Conservation (phyloP, 768 basidiomycete genomes). For the Russula compacta region DNA sequence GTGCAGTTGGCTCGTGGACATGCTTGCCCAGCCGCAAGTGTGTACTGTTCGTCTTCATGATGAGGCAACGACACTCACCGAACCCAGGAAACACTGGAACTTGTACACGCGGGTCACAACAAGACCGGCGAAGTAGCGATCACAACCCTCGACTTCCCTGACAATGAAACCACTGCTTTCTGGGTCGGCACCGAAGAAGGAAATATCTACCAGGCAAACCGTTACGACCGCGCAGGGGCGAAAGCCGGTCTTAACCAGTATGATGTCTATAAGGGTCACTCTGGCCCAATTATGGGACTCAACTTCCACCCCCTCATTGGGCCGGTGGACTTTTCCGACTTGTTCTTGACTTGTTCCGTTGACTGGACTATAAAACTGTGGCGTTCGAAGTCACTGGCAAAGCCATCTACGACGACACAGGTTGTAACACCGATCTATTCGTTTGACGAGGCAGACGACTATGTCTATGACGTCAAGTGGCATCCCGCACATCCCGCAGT, state of each 20-base stretch:
- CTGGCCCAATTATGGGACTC: conserved; percentile 89
- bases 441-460: conserved; percentile 97
- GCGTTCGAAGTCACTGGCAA: conserved; percentile 71
- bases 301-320: conserved; percentile 92
- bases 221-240: conserved; percentile 92
- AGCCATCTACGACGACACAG: conserved; percentile 52
- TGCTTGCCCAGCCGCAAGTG: conserved; percentile 97
- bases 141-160: conserved; percentile 88
- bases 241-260: conserved; percentile 93
- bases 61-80: neutral
- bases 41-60: neutral
- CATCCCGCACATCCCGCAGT: conserved; percentile 91
- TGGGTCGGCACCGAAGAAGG: conserved; percentile 99
- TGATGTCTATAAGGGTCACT: conserved; percentile 88
- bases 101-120: conserved; percentile 82
- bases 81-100: conserved; percentile 81
- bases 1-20: conserved; percentile 97
- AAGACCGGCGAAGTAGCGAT: conserved; percentile 97
- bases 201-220: conserved; percentile 91
- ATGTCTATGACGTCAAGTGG: conserved; percentile 98
- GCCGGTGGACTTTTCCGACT: conserved; percentile 88
- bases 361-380: conserved; percentile 99
- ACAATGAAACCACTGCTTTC: conserved; percentile 94
- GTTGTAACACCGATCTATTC: conserved; percentile 73
- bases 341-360: conserved; percentile 87